A percentile compares a stretch with the other conserved stretches of the same genome.
Evolutionary conservation across 2,329 filamentous ascomycete genomes (phyloP).

Genomic region (Exophiala phaeomuriformis): DNA sequence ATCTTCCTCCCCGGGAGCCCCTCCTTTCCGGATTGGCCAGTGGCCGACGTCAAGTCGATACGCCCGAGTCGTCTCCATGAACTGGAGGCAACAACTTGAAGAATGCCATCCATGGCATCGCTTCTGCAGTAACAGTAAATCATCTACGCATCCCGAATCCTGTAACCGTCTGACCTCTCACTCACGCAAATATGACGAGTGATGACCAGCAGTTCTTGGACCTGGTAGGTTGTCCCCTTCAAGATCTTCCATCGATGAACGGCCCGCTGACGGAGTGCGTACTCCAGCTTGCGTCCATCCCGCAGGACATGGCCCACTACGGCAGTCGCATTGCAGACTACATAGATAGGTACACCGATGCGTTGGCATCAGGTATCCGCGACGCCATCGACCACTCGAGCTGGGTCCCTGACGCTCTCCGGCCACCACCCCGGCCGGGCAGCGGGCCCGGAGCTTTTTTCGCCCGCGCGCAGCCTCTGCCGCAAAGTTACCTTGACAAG

Average conservation of each 20-base stretch:
- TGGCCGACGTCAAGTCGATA: neutral
- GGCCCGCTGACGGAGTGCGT: slow-evolving; percentile 15
- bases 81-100: too few species aligned
- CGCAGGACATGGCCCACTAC: slow-evolving; percentile 62
- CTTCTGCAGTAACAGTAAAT: neutral
- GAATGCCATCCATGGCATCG: neutral
- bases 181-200: slow-evolving; percentile 58
- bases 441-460: slow-evolving; percentile 16
- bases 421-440: slow-evolving; percentile 40
- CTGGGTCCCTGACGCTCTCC: slow-evolving; percentile 67
- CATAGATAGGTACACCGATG: slow-evolving; percentile 74
- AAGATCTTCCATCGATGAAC: neutral
- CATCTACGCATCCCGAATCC: neutral
- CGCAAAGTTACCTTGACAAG: slow-evolving; percentile 45
- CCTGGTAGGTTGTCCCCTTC: slow-evolving; percentile 46
- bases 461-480: slow-evolving; percentile 34
- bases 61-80: neutral
- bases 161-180: neutral
- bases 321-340: slow-evolving; percentile 67
- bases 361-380: slow-evolving; percentile 62
- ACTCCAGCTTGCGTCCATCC: slow-evolving; percentile 49
- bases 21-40: slow-evolving; percentile 6
- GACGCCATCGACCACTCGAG: slow-evolving; percentile 56
- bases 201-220: slow-evolving; percentile 74
- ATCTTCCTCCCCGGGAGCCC: neutral